These are phyloP conservation scores for Volvox carteri DNA, from an alignment of 163 green algal species.

Conservation along the genomic window DNA sequence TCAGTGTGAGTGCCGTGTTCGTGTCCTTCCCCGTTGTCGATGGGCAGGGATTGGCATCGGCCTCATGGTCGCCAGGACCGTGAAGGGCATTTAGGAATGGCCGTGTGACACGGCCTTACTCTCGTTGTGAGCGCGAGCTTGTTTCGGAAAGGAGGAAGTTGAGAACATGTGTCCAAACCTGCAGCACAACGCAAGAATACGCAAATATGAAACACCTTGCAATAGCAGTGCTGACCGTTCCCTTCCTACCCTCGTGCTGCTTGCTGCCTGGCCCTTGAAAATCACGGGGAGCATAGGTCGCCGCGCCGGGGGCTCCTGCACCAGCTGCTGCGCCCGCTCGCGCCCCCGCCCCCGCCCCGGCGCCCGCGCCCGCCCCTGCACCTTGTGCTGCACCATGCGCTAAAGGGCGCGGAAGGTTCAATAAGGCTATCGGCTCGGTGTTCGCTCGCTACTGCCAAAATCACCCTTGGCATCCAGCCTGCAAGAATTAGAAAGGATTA, in stretches of 20 bases:
- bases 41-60: not conserved
- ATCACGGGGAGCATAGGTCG: not conserved
- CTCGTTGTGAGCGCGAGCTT: too few relatives aligned
- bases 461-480: constrained; percentile 40
- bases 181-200: not conserved
- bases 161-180: not conserved
- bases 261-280: not conserved
- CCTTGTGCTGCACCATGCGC: not conserved
- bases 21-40: not conserved
- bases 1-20: not conserved
- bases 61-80: too few relatives aligned
- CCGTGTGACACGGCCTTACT: too few relatives aligned
- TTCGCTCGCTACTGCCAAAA: constrained; percentile 30
- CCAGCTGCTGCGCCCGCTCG: not conserved
- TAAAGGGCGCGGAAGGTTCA: not conserved
- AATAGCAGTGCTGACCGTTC: not conserved
- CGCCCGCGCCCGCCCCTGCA: not conserved
- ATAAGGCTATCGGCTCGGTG: not conserved
- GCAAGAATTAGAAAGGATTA: too few relatives aligned
- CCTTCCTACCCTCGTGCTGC: not conserved
- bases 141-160: too few relatives aligned
- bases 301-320: too few relatives aligned
- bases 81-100: too few relatives aligned
- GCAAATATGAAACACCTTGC: not conserved
- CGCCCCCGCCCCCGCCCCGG: not conserved